phyloP scores from a whole-genome alignment of 768 basidiomycete genomes.

The Podaxis carcinomalis region DNA sequence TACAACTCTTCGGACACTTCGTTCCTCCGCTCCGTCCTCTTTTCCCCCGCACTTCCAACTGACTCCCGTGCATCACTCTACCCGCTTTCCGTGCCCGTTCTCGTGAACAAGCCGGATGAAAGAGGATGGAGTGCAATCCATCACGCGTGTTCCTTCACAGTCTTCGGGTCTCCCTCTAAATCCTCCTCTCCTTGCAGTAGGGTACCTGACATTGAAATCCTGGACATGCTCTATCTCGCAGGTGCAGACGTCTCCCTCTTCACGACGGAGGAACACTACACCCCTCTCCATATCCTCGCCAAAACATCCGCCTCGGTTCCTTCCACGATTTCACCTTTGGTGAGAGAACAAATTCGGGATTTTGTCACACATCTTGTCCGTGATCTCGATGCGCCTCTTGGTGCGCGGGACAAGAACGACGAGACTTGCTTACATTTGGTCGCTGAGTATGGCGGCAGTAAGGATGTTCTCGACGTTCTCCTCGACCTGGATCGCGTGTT shows the following conservation, averaged over 20 bases:
- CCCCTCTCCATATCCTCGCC: constrained; percentile 67
- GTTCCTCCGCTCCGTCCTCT: constrained; percentile 51
- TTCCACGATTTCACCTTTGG: constrained; percentile 12
- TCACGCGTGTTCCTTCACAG: constrained; percentile 45
- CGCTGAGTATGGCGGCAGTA: constrained; percentile 66
- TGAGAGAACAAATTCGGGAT: constrained; percentile 15
- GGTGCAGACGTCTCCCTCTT: constrained; percentile 74
- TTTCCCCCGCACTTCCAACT: constrained; percentile 38
- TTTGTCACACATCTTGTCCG: constrained; percentile 66
- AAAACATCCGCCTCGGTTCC: constrained; percentile 27
- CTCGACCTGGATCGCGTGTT: constrained; percentile 53
- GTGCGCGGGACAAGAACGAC: constrained; percentile 58
- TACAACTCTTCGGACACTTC: constrained; percentile 40
- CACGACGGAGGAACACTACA: constrained; percentile 58
- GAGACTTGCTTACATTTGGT: constrained; percentile 82
- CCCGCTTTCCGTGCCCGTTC: constrained; percentile 43
- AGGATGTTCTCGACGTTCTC: constrained; percentile 58
- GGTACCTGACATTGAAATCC: constrained; percentile 52
- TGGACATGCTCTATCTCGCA: constrained; percentile 71
- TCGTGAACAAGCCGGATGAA: constrained; percentile 66
- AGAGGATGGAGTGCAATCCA: constrained; percentile 75
- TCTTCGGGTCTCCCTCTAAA: background rate
- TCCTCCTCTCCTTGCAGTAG: constrained; percentile 24
- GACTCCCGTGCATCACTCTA: constrained; percentile 36
- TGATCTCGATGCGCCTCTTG: constrained; percentile 66